These are phyloP conservation scores for Scortechinia acanthostroma DNA, from an alignment of 2,329 filamentous ascomycete species.

Conservation along the genomic window DNA sequence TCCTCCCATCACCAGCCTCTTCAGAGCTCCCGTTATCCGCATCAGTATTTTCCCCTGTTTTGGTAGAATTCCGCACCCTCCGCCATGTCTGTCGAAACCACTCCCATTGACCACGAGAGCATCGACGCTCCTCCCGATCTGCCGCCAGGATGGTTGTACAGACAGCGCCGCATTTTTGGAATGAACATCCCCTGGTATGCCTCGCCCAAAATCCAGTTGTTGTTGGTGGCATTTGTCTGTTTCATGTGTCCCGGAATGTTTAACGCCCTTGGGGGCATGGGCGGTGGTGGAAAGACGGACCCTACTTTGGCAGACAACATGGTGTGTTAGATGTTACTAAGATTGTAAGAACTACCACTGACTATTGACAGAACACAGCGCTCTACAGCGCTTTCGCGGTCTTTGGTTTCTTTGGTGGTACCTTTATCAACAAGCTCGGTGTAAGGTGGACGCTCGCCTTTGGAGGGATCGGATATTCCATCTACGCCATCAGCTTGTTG, in stretches of 20 bases:
- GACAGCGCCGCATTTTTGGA: conserved; percentile 42
- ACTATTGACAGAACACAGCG: conserved; percentile 31
- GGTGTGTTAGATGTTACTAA: too few species aligned
- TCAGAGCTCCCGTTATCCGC: too few species aligned
- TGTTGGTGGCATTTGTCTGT: conserved; percentile 66
- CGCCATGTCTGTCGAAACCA: too few species aligned
- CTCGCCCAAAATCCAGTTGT: conserved; percentile 64
- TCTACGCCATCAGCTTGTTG: conserved; percentile 68
- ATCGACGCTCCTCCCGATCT: too few species aligned
- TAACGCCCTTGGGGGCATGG: conserved; percentile 15
- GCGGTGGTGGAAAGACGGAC: conserved; percentile 13
- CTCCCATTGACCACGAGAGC: too few species aligned
- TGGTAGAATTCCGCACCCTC: too few species aligned
- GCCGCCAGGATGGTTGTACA: conserved; percentile 67
- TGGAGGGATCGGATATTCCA: conserved; percentile 70
- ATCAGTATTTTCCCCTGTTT: too few species aligned
- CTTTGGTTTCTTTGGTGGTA: conserved; percentile 67
- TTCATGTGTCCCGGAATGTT: conserved; percentile 23
- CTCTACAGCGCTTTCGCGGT: conserved; percentile 43
- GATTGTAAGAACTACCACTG: too few species aligned
- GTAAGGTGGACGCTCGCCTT: conserved; percentile 62
- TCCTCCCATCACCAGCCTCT: too few species aligned
- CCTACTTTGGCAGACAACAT: conserved; percentile 10
- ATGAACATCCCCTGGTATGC: conserved; percentile 63
- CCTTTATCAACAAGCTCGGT: conserved; percentile 71